Evolutionary conservation across 768 basidiomycete genomes (phyloP).

Genomic region (Tylopilus cervinicoccineus): DNA sequence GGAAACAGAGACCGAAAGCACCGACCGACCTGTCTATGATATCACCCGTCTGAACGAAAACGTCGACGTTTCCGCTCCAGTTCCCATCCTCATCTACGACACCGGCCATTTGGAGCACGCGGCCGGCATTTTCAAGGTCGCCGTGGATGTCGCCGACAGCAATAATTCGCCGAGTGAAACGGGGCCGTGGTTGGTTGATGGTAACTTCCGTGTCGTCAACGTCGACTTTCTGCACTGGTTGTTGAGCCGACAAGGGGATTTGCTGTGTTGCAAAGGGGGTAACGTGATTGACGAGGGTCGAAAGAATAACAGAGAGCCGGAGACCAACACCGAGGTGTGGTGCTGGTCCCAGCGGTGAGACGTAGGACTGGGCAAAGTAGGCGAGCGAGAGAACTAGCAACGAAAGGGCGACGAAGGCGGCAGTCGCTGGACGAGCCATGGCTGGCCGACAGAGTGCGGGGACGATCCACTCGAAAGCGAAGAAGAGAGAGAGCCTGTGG

Average conservation of each 20-base stretch:
- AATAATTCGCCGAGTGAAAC: constrained; percentile 53
- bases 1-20: constrained; percentile 2
- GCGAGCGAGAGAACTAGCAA: constrained; percentile 29
- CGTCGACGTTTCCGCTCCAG: constrained; percentile 82
- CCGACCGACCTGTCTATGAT: constrained; percentile 81
- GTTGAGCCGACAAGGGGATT: constrained; percentile 7
- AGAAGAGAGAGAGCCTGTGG: not conserved
- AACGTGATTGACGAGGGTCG: constrained; percentile 24
- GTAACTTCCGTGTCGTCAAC: constrained; percentile 8
- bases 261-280: constrained; percentile 21
- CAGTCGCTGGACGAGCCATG: constrained; percentile 25
- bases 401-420: constrained; percentile 19
- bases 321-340: constrained; percentile 28
- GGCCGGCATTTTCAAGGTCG: constrained; percentile 73
- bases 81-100: constrained; percentile 68
- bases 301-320: constrained; percentile 19
- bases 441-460: not conserved
- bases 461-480: constrained; percentile 2
- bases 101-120: constrained; percentile 74
- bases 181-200: constrained; percentile 25
- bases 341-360: constrained; percentile 30
- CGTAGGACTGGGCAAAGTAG: constrained; percentile 28
- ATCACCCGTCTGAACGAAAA: constrained; percentile 94
- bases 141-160: constrained; percentile 94
- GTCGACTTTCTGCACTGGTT: constrained; percentile 2